Evolutionary conservation across 2,329 filamentous ascomycete species (phyloP).

Genomic region (Penicillium thymicola): DNA sequence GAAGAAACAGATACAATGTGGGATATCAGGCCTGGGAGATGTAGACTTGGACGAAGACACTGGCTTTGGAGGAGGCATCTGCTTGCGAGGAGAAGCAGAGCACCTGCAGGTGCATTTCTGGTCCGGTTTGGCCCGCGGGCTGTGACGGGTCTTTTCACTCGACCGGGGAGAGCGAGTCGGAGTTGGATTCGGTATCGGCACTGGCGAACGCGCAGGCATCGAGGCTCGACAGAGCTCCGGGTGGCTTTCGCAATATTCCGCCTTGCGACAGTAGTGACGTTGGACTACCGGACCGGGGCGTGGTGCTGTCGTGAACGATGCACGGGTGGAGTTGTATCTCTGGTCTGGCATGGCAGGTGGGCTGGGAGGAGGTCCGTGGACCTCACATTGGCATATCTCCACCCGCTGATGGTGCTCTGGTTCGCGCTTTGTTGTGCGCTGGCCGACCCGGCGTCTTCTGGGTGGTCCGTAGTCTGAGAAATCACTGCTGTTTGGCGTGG

Average conservation of each 20-base stretch:
- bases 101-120: neutral
- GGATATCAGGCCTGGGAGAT: neutral
- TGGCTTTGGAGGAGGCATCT: neutral
- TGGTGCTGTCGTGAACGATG: neutral
- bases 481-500: constrained; percentile 2
- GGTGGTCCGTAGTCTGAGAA: neutral
- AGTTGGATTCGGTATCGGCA: neutral
- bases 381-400: neutral
- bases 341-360: neutral
- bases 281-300: neutral
- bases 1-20: neutral
- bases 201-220: neutral
- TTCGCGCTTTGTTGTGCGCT: neutral
- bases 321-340: neutral
- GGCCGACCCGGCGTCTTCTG: neutral
- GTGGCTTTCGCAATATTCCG: neutral
- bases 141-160: neutral
- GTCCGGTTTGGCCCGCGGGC: neutral
- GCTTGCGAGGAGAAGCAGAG: neutral
- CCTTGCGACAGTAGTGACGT: neutral
- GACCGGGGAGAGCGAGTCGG: neutral
- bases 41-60: neutral
- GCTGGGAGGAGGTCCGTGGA: neutral
- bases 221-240: neutral
- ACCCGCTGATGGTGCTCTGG: neutral